phyloP scores from a whole-genome alignment of 805 yeast genomes.

The Schwanniomyces vanrijiae region DNA sequence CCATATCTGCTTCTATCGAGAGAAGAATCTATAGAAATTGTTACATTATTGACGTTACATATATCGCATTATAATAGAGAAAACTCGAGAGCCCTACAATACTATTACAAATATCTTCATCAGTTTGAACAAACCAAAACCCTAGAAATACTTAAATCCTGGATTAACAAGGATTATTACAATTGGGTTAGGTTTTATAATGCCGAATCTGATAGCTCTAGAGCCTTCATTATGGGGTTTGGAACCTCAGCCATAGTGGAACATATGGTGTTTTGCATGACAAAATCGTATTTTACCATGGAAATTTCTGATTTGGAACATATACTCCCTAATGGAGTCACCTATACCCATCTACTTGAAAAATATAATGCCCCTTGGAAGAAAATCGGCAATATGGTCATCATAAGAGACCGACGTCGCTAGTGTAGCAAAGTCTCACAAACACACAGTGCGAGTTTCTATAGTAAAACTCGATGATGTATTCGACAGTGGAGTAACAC shows the following conservation, averaged over 20 bases:
- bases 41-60: constrained; percentile 46
- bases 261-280: constrained; percentile 29
- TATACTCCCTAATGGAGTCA: constrained; percentile 27
- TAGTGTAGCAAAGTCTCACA: not conserved
- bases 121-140: constrained; percentile 10
- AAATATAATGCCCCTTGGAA: constrained; percentile 31
- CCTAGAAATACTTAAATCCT: constrained; percentile 20
- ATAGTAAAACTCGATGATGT: not conserved
- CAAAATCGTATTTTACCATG: constrained; percentile 40
- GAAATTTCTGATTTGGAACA: constrained; percentile 21
- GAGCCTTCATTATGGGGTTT: constrained; percentile 40
- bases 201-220: constrained; percentile 29
- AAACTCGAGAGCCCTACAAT: constrained; percentile 27
- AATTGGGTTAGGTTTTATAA: constrained; percentile 31
- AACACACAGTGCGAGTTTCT: not conserved
- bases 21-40: constrained; percentile 40
- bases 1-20: constrained; percentile 17
- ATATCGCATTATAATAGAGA: constrained; percentile 39
- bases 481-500: not conserved
- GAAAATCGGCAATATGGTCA: constrained; percentile 21
- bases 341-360: constrained; percentile 15
- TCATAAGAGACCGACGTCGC: constrained; percentile 20
- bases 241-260: constrained; percentile 34
- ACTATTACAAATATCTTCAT: constrained; percentile 27
- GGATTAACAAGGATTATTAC: constrained; percentile 30